A percentile compares a stretch with the other conserved stretches of the same genome.
Evolutionary conservation across 2,329 filamentous ascomycete species (phyloP).

Genomic region (Trichophaea hybrida): DNA sequence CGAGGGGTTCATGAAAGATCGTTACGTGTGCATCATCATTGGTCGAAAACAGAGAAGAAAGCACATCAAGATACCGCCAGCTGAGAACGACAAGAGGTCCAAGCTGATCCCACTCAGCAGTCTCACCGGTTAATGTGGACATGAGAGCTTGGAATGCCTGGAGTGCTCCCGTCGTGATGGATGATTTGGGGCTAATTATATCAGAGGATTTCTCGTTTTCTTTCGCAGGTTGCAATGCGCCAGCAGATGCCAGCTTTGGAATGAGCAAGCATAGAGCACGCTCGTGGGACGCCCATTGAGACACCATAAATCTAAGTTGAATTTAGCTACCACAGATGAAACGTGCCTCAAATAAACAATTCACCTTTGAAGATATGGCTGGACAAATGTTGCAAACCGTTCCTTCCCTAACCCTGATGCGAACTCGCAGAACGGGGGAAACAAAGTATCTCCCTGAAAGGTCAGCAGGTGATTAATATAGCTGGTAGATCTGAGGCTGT

Average conservation of each 20-base stretch:
- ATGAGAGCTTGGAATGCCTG: not conserved
- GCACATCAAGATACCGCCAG: conserved; percentile 15
- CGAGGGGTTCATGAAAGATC: not conserved
- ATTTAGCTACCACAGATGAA: conserved; percentile 21
- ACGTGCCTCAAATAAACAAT: conserved; percentile 4
- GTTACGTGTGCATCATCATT: not conserved
- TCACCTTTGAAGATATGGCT: conserved; percentile 67
- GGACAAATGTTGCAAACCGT: conserved; percentile 63
- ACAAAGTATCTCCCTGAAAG: conserved; percentile 31
- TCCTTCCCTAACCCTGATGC: conserved; percentile 59
- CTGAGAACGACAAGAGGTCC: not conserved
- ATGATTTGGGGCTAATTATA: conserved; percentile 13
- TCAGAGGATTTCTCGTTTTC: conserved; percentile 10
- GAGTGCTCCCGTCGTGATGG: conserved; percentile 1
- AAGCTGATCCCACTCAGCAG: not conserved
- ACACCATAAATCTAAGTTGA: conserved; percentile 50
- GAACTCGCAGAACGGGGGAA: conserved; percentile 72
- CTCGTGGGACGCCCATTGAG: conserved; percentile 56
- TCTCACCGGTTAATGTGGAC: not conserved
- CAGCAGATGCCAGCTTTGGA: conserved; percentile 41
- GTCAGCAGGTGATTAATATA: not conserved
- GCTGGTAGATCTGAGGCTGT: conserved; percentile 17
- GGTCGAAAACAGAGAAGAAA: conserved; percentile 5
- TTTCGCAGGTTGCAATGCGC: conserved; percentile 33
- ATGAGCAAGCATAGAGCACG: conserved; percentile 54